Percentiles rank a stretch among this genome's conserved stretches.
Conservation (phyloP, 768 basidiomycete species). For the Boletus eberwhitei region DNA sequence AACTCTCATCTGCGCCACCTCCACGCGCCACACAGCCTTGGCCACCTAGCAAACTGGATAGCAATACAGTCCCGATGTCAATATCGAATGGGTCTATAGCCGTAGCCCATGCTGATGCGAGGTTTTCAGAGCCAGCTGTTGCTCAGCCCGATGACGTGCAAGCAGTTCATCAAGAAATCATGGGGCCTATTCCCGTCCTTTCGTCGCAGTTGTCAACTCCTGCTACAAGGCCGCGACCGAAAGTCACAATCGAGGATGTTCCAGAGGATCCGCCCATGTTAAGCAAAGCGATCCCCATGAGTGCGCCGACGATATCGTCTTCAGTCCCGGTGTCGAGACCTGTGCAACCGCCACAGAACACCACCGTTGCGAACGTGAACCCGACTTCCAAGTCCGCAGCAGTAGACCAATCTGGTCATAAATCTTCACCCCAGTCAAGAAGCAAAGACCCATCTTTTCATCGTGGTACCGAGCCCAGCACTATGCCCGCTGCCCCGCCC, state of each 20-base stretch:
- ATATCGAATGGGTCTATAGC: not conserved
- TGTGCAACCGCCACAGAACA: constrained; percentile 6
- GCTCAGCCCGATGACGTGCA: constrained; percentile 7
- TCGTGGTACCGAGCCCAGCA: constrained; percentile 9
- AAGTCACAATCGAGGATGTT: constrained; percentile 29
- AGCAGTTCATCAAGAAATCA: constrained; percentile 11
- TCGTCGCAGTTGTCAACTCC: constrained; percentile 10
- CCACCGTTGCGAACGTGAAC: not conserved
- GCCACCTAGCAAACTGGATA: constrained; percentile 9
- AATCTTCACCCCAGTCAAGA: constrained; percentile 22
- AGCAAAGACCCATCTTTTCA: constrained; percentile 16
- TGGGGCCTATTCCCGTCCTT: constrained; percentile 1
- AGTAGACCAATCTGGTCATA: constrained; percentile 10
- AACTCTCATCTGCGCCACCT: not conserved
- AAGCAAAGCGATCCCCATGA: constrained; percentile 8
- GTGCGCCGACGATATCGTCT: not conserved
- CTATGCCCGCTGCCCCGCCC: constrained; percentile 5
- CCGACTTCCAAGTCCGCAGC: constrained; percentile 1
- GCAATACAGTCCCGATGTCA: not conserved
- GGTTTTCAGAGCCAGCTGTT: not conserved
- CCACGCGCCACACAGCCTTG: constrained; percentile 1
- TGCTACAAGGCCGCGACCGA: constrained; percentile 18
- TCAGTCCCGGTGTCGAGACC: constrained; percentile 8
- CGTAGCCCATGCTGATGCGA: constrained; percentile 4
- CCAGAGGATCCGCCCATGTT: constrained; percentile 21